phyloP scores from a whole-genome alignment of 2,329 filamentous ascomycete genomes.

The Cryphonectria parasitica region DNA sequence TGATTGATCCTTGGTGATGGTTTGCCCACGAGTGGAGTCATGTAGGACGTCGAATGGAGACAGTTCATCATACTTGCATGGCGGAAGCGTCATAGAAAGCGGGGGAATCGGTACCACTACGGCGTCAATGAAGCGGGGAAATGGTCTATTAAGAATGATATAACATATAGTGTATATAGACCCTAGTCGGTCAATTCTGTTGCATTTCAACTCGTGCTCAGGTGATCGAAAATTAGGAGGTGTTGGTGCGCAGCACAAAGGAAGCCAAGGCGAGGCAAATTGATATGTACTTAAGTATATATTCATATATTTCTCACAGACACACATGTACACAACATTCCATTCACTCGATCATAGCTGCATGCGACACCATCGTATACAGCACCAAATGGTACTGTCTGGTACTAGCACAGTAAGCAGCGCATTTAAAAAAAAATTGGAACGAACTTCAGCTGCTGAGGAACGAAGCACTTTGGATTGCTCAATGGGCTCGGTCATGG shows the following conservation, averaged over 20 bases:
- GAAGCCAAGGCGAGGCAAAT: neutral
- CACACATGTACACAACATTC: neutral
- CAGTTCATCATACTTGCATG: neutral
- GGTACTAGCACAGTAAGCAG: neutral
- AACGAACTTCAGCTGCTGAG: neutral
- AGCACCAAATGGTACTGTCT: neutral
- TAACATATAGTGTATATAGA: neutral
- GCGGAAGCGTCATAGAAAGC: neutral
- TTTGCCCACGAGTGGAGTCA: neutral
- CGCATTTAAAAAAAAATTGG: neutral
- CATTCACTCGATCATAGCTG: neutral
- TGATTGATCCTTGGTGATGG: neutral
- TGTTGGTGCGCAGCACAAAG: neutral
- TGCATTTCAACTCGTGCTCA: no score
- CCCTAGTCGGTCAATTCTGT: neutral
- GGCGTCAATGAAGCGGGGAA: neutral
- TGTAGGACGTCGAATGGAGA: neutral
- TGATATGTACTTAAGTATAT: no score
- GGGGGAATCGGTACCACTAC: neutral
- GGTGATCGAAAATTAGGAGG: neutral
- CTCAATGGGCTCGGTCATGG: neutral
- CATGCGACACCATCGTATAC: neutral
- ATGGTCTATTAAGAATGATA: neutral
- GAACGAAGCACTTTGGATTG: no score
- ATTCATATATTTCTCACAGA: neutral